These are phyloP conservation scores for Paramecium sexaurelia DNA, from an alignment of 73 alveolate genomes.

Conservation along the genomic window DNA sequence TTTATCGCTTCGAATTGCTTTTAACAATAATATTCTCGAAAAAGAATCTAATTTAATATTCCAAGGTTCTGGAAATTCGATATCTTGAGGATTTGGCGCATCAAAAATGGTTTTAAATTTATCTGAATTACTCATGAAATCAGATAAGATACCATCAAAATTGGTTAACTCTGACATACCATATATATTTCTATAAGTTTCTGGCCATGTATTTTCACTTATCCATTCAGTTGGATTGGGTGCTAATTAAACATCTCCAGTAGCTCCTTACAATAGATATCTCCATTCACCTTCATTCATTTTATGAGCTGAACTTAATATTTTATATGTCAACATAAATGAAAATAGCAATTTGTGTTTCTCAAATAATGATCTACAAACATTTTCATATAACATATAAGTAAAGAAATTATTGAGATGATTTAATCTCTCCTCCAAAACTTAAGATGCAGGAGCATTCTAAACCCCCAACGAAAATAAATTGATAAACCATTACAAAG, in stretches of 20 bases:
- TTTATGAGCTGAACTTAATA: slow-evolving; percentile 81
- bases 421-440: slow-evolving; percentile 91
- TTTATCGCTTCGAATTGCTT: slow-evolving; percentile 96
- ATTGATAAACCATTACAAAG: slow-evolving; percentile 98
- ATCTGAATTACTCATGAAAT: slow-evolving; percentile 88
- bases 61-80: slow-evolving; percentile 95
- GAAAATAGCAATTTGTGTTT: slow-evolving; percentile 98
- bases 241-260: slow-evolving; percentile 92
- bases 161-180: slow-evolving; percentile 87
- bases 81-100: slow-evolving; percentile 90
- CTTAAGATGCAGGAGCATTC: slow-evolving; percentile 95
- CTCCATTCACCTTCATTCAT: slow-evolving; percentile 82
- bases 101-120: slow-evolving; percentile 91
- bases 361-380: slow-evolving; percentile 98
- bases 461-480: slow-evolving; percentile 98
- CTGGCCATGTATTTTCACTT: slow-evolving; percentile 97
- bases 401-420: slow-evolving; percentile 97
- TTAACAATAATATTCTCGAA: slow-evolving; percentile 88
- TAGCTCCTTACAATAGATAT: slow-evolving; percentile 97
- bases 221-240: slow-evolving; percentile 99
- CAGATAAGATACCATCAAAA: slow-evolving; percentile 90
- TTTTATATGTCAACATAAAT: slow-evolving; percentile 93
- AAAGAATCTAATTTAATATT: slow-evolving; percentile 88
- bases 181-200: slow-evolving; percentile 87
- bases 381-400: slow-evolving; percentile 95